These are phyloP conservation scores for Penicillium simplicissimum DNA, from an alignment of 495 filamentous ascomycete species.

Conservation along the genomic window DNA sequence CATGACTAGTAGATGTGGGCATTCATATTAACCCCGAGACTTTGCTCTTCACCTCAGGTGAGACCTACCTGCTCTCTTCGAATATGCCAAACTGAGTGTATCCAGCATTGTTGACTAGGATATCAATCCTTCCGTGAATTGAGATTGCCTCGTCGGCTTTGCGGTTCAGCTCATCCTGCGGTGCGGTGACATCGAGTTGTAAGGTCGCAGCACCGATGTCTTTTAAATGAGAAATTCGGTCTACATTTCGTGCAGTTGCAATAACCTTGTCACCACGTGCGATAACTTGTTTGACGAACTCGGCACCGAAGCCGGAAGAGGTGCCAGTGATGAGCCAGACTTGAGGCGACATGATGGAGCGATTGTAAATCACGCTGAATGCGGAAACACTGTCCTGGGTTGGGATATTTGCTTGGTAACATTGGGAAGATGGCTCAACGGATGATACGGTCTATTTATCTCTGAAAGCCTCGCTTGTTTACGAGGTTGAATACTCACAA, in stretches of 20 bases:
- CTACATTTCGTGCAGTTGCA: slow-evolving; percentile 51
- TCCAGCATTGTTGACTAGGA: slow-evolving; percentile 56
- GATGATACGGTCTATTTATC: background rate
- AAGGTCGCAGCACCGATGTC: slow-evolving; percentile 43
- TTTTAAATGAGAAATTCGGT: slow-evolving; percentile 42
- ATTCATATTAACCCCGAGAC: background rate
- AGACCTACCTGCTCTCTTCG: slow-evolving; percentile 23
- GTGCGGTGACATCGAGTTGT: slow-evolving; percentile 46
- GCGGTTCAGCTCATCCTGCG: slow-evolving; percentile 33
- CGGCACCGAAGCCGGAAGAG: slow-evolving; percentile 54
- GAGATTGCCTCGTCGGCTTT: slow-evolving; percentile 41
- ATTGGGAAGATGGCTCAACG: background rate
- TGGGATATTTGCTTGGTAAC: too few relatives aligned
- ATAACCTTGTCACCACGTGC: slow-evolving; percentile 55
- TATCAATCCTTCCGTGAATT: slow-evolving; percentile 45
- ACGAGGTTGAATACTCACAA: background rate
- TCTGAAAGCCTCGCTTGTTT: background rate
- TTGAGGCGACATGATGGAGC: slow-evolving; percentile 34
- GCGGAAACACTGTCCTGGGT: too few relatives aligned
- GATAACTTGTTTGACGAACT: slow-evolving; percentile 42
- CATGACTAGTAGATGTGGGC: slow-evolving; percentile 1
- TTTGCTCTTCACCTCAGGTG: background rate
- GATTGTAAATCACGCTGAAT: background rate
- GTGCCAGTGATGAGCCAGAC: slow-evolving; percentile 57
- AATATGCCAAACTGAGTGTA: slow-evolving; percentile 33